A percentile compares a stretch with the other conserved stretches of the same genome.
phyloP scores from a whole-genome alignment of 441 rosid species.

The Arabidopsis hybrid region DNA sequence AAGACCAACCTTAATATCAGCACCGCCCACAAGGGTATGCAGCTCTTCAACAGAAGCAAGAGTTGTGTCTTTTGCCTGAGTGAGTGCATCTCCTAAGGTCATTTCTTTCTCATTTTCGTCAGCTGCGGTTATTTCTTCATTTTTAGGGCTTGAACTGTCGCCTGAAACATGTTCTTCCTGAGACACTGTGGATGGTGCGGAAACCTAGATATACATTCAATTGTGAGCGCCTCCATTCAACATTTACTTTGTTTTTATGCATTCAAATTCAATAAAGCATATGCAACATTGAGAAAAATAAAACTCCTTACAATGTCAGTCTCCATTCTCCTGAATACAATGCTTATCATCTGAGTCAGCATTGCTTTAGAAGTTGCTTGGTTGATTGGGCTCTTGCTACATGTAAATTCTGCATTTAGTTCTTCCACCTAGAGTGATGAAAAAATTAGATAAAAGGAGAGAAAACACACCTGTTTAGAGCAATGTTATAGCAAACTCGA shows the following conservation, averaged over 20 bases:
- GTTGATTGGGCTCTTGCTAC: conserved; percentile 98
- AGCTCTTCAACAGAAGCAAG: conserved; percentile 98
- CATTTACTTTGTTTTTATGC: conserved; percentile 24
- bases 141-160: conserved; percentile 56
- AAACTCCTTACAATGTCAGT: conserved; percentile 71
- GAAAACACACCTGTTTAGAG: conserved; percentile 82
- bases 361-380: conserved; percentile 99
- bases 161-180: conserved; percentile 62
- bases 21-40: conserved; percentile 94
- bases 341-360: conserved; percentile 99
- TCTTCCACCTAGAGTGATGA: conserved; percentile 43
- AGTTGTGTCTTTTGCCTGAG: conserved; percentile 74
- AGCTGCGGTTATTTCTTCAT: conserved; percentile 59
- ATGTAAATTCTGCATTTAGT: conserved; percentile 49
- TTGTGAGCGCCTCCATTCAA: conserved; percentile 38
- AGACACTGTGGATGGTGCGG: conserved; percentile 59
- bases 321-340: conserved; percentile 97
- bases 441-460: conserved; percentile 26
- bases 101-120: conserved; percentile 74
- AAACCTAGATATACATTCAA: conserved; percentile 62
- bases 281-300: conserved; percentile 26
- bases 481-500: conserved; percentile 97
- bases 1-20: conserved; percentile 89
- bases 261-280: conserved; percentile 30
- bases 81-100: conserved; percentile 85